A percentile compares a stretch with the other conserved stretches of the same genome.
Conservation (phyloP, 2,329 filamentous ascomycete species). For the Pyrenochaeta sp. region DNA sequence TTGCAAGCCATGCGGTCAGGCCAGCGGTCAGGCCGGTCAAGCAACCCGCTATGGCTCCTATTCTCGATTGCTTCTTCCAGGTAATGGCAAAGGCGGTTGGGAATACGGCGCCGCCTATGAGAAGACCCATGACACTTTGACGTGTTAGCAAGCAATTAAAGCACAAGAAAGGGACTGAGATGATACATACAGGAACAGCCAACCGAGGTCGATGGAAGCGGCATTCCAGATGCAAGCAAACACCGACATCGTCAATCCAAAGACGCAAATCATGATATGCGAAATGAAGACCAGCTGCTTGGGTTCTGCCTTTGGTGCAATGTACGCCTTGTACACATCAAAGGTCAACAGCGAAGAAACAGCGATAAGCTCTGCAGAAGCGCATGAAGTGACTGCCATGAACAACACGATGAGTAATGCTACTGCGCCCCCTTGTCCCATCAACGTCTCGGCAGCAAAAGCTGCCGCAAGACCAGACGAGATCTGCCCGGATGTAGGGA, state of each 20-base stretch:
- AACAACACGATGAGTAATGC: constrained; percentile 43
- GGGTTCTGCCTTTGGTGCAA: constrained; percentile 48
- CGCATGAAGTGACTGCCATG: constrained; percentile 47
- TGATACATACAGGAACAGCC: constrained; percentile 46
- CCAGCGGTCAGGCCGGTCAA: constrained; percentile 45
- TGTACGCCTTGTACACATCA: constrained; percentile 56
- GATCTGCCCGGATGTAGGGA: constrained; percentile 35
- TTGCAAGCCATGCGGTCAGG: constrained; percentile 49
- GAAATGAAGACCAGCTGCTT: constrained; percentile 51
- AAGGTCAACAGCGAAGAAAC: constrained; percentile 53
- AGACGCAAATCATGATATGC: constrained; percentile 52
- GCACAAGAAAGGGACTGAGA: background rate
- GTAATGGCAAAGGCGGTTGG: constrained; percentile 48
- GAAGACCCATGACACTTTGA: constrained; percentile 49
- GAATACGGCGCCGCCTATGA: constrained; percentile 55
- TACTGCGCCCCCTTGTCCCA: constrained; percentile 41
- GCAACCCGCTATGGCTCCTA: constrained; percentile 46
- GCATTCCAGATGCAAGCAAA: constrained; percentile 51
- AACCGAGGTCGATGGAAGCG: constrained; percentile 52
- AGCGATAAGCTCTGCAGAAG: constrained; percentile 53
- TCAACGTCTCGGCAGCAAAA: constrained; percentile 38
- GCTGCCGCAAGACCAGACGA: constrained; percentile 40
- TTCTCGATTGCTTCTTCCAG: constrained; percentile 46
- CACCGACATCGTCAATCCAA: constrained; percentile 51
- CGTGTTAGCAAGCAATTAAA: constrained; percentile 13